phyloP scores from a whole-genome alignment of 768 basidiomycete species.

The Lactarius hengduanensis region DNA sequence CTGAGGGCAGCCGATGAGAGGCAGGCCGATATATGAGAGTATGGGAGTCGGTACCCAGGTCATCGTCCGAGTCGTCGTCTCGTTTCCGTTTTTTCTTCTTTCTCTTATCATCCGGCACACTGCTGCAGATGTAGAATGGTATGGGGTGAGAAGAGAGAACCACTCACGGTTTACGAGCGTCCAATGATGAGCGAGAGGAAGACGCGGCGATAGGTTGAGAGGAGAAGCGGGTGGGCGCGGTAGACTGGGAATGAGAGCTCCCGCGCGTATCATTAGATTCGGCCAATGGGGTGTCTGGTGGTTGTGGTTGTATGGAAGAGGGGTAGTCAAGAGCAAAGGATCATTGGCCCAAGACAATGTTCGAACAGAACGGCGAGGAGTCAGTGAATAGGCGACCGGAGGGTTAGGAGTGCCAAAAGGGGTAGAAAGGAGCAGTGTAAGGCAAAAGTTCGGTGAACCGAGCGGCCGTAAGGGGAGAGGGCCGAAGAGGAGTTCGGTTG shows the following conservation, averaged over 20 bases:
- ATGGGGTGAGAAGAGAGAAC: conserved; percentile 7
- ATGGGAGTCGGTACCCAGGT: conserved; percentile 46
- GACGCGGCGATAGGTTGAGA: conserved; percentile 45
- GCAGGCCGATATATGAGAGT: conserved; percentile 12
- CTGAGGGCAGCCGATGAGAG: conserved; percentile 17
- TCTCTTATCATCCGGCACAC: conserved; percentile 56
- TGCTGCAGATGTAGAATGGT: conserved; percentile 26
- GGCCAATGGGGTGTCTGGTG: conserved; percentile 48
- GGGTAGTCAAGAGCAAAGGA: not conserved
- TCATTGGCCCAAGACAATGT: not conserved
- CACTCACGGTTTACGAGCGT: conserved; percentile 62
- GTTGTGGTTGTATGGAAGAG: not conserved
- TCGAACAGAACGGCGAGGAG: not conserved
- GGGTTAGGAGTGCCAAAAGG: conserved; percentile 6
- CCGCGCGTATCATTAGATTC: conserved; percentile 38
- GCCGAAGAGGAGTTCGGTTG: conserved; percentile 25
- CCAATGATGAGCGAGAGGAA: conserved; percentile 52
- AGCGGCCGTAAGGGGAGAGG: conserved; percentile 14
- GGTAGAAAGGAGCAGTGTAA: not conserved
- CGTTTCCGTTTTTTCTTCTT: conserved; percentile 88
- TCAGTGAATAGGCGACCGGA: not conserved
- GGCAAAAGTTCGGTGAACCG: conserved; percentile 12
- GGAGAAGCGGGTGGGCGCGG: conserved; percentile 45
- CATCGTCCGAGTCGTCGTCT: conserved; percentile 69
- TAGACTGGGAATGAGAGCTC: conserved; percentile 35